phyloP scores from a whole-genome alignment of 768 basidiomycete species.

The Serendipita sp. region DNA sequence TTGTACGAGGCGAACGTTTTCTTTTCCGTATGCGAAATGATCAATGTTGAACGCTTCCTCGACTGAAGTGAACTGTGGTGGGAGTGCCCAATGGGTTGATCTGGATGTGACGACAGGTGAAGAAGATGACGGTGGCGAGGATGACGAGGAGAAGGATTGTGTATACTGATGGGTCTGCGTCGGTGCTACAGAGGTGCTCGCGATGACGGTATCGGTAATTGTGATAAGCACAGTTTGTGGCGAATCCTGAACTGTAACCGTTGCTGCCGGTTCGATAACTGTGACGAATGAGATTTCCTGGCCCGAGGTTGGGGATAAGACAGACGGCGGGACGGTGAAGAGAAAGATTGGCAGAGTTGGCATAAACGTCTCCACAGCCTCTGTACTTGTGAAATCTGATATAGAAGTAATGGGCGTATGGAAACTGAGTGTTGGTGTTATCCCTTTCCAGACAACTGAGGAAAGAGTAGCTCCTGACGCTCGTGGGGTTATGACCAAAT shows the following conservation, averaged over 20 bases:
- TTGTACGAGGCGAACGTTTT: not conserved
- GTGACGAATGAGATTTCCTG: not conserved
- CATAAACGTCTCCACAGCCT: too few species aligned
- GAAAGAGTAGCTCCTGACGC: too few species aligned
- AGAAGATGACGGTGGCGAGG: not conserved
- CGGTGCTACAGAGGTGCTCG: not conserved
- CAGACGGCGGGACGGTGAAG: too few species aligned
- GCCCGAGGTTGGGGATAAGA: too few species aligned
- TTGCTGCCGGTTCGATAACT: not conserved
- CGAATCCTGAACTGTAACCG: not conserved
- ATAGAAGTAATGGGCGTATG: too few species aligned
- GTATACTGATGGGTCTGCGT: too few species aligned
- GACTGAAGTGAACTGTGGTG: not conserved
- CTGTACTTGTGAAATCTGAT: too few species aligned
- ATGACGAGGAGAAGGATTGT: too few species aligned
- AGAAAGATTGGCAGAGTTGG: too few species aligned
- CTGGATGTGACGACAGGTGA: not conserved
- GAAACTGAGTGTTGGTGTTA: too few species aligned
- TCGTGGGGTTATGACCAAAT: too few species aligned
- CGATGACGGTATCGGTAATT: not conserved
- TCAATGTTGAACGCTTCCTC: not conserved
- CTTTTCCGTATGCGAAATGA: not conserved
- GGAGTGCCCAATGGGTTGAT: not conserved
- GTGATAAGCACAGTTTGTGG: not conserved
- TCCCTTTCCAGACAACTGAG: too few species aligned